Percentiles rank a stretch among this genome's conserved stretches.
These are phyloP conservation scores for Volutella citrinella DNA, from an alignment of 2,329 filamentous ascomycete species.

Conservation along the genomic window DNA sequence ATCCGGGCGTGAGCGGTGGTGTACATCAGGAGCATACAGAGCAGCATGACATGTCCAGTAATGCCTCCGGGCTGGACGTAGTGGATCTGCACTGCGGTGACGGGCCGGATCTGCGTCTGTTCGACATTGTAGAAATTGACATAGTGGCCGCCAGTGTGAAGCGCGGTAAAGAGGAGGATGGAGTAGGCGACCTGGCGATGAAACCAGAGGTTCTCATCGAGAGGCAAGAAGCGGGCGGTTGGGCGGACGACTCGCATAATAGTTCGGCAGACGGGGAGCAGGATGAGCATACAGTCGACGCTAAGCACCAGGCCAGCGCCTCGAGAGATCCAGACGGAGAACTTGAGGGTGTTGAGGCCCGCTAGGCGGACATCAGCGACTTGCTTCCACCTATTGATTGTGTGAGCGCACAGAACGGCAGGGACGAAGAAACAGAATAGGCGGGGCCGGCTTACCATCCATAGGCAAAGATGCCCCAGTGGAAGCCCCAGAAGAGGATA, in stretches of 20 bases:
- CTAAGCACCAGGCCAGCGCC: slow-evolving; percentile 85
- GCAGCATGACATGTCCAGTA: slow-evolving; percentile 93
- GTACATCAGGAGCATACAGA: slow-evolving; percentile 99
- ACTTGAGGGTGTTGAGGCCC: slow-evolving; percentile 75
- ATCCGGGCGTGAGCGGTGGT: slow-evolving; percentile 92
- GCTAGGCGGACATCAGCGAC: slow-evolving; percentile 63
- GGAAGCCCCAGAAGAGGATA: slow-evolving; percentile 74
- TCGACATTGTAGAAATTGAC: slow-evolving; percentile 99
- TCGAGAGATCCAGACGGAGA: slow-evolving; percentile 94
- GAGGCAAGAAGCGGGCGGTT: slow-evolving; percentile 80
- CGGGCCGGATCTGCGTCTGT: slow-evolving; percentile 73
- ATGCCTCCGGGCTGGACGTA: slow-evolving; percentile 87
- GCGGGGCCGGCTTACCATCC: slow-evolving; percentile 67
- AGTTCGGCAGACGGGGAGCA: slow-evolving; percentile 93
- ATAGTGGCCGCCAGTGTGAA: slow-evolving; percentile 81
- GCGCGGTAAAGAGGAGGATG: slow-evolving; percentile 74
- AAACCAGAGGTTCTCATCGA: slow-evolving; percentile 98
- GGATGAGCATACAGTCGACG: slow-evolving; percentile 80
- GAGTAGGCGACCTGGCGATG: slow-evolving; percentile 92
- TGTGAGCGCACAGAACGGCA: slow-evolving; percentile 5
- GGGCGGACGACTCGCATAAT: slow-evolving; percentile 81
- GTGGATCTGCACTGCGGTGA: slow-evolving; percentile 84
- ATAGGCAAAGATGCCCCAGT: slow-evolving; percentile 74
- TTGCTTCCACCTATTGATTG: slow-evolving; percentile 71
- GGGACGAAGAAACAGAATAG: neutral